phyloP scores from a whole-genome alignment of 208 protist species.

The Naegleria gruberi region DNA sequence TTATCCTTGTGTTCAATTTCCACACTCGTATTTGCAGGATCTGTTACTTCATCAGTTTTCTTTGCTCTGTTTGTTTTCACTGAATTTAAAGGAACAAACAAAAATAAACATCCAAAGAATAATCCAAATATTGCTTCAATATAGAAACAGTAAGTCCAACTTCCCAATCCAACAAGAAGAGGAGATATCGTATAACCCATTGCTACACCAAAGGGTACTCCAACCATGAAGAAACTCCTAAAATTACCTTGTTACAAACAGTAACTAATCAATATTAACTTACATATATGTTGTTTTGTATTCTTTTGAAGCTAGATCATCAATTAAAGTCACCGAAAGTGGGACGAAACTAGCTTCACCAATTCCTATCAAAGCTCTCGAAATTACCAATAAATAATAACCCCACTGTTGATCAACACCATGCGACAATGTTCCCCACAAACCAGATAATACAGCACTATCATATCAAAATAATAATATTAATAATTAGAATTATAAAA shows the following conservation, averaged over 20 bases:
- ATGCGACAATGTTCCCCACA: neutral
- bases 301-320: slow-evolving; percentile 18
- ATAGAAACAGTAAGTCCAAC: neutral
- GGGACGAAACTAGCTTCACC: slow-evolving; percentile 26
- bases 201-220: neutral
- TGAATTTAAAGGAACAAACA: neutral
- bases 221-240: neutral
- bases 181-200: neutral
- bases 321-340: slow-evolving; percentile 26
- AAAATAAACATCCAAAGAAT: neutral
- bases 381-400: neutral
- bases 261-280: neutral
- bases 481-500: too few relatives aligned
- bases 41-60: neutral
- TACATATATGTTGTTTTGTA: neutral
- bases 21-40: neutral
- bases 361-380: slow-evolving; percentile 15
- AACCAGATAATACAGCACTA: neutral
- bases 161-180: neutral
- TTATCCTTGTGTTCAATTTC: neutral
- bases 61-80: neutral
- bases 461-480: too few relatives aligned
- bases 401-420: neutral
- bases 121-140: neutral
- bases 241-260: neutral